Conservation (phyloP, 345 rosid genomes). For the Salix caprea region DNA sequence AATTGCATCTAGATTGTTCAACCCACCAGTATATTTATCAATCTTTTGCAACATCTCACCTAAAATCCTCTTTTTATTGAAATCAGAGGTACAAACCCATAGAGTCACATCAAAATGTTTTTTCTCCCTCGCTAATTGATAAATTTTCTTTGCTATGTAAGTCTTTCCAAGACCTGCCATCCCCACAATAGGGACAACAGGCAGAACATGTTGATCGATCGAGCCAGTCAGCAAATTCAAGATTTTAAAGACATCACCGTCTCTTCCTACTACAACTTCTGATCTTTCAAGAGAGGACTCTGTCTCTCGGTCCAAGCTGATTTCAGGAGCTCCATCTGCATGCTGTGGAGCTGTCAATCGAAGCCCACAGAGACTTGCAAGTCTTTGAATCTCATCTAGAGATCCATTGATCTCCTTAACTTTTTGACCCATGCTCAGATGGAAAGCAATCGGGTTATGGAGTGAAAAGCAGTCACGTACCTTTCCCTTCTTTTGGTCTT, state of each 20-base stretch:
- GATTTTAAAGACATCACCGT: constrained; percentile 6
- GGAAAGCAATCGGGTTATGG: neutral
- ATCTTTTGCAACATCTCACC: constrained; percentile 9
- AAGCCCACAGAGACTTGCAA: neutral
- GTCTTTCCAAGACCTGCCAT: constrained; percentile 33
- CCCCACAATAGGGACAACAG: constrained; percentile 13
- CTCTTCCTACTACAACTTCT: constrained; percentile 12
- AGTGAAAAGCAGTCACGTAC: neutral
- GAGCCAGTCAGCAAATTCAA: neutral
- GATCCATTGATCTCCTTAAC: neutral
- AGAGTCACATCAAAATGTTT: constrained; percentile 1
- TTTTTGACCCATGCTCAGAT: neutral
- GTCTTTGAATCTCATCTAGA: neutral
- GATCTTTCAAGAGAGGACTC: neutral
- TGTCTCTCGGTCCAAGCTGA: no score
- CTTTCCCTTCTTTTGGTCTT: neutral
- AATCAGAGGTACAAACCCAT: constrained; percentile 16
- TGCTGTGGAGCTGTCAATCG: no score
- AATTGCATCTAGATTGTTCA: neutral
- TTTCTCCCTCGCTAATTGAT: neutral
- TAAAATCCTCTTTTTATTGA: constrained; percentile 3
- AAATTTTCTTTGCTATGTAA: constrained; percentile 9
- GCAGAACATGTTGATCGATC: neutral
- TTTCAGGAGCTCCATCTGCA: no score
- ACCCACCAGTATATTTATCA: neutral